Percentiles rank a stretch among this genome's conserved stretches.
Conservation (phyloP, 306 rosid genomes). For the Boehmeria nivea region DNA sequence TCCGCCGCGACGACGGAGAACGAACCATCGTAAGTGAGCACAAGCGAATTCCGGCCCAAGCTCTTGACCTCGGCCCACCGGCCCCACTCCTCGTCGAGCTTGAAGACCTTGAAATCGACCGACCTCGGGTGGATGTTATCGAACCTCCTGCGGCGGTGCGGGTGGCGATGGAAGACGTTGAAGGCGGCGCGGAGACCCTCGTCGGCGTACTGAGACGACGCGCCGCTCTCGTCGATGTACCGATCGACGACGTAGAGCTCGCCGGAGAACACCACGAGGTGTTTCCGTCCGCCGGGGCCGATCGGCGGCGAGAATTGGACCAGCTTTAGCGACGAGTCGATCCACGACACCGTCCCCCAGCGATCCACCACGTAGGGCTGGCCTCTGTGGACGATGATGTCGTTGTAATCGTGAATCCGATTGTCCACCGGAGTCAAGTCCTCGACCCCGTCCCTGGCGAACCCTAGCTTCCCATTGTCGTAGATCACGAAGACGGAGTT, state of each 20-base stretch:
- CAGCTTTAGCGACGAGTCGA: conserved; percentile 39
- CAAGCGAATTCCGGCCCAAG: conserved; percentile 27
- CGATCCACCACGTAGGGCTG: conserved; percentile 56
- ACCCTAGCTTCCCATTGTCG: conserved; percentile 43
- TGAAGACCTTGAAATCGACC: conserved; percentile 42
- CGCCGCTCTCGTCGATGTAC: conserved; percentile 16
- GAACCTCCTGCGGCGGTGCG: background rate
- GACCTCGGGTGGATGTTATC: conserved; percentile 10
- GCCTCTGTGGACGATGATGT: conserved; percentile 43
- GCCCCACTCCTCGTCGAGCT: conserved; percentile 39
- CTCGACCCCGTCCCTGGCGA: conserved; percentile 33
- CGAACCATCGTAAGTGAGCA: conserved; percentile 30
- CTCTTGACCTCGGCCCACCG: conserved; percentile 33
- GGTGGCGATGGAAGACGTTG: background rate
- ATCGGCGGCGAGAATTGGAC: conserved; percentile 46
- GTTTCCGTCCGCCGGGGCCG: conserved; percentile 56
- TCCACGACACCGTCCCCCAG: conserved; percentile 62
- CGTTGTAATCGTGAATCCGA: conserved; percentile 43
- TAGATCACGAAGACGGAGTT: conserved; percentile 8
- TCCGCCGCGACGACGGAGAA: conserved; percentile 21
- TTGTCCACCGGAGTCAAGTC: conserved; percentile 37
- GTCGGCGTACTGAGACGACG: background rate
- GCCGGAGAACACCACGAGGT: conserved; percentile 63
- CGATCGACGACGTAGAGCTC: conserved; percentile 62
- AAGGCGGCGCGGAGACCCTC: no score